Conservation (phyloP, 2,329 filamentous ascomycete species). For the Colletotrichum shisoi region DNA sequence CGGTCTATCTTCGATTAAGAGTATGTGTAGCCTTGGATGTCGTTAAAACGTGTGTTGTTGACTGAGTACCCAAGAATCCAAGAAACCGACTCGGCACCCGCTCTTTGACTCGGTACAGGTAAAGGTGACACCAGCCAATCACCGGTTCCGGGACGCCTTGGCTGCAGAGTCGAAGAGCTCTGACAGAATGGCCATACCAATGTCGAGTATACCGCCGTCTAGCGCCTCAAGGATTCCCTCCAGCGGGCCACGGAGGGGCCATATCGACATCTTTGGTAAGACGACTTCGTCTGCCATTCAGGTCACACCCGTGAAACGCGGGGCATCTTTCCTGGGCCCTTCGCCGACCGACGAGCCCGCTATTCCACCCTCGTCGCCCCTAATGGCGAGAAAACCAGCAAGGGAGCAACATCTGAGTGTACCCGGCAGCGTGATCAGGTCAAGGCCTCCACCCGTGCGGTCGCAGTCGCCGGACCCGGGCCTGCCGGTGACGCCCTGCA, state of each 20-base stretch:
- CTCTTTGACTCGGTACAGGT: conserved; percentile 56
- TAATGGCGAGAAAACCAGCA: conserved; percentile 43
- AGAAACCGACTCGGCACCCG: conserved; percentile 57
- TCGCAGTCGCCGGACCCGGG: conserved; percentile 30
- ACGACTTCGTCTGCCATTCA: conserved; percentile 39
- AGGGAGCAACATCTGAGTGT: conserved; percentile 19
- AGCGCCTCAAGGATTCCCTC: conserved; percentile 54
- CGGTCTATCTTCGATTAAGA: conserved; percentile 57
- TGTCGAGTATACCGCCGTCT: conserved; percentile 48
- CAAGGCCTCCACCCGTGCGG: conserved; percentile 35
- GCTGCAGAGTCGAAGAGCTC: conserved; percentile 44
- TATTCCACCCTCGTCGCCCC: conserved; percentile 51
- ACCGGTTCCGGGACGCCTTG: conserved; percentile 62
- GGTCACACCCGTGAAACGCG: conserved; percentile 36
- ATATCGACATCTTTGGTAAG: conserved; percentile 45
- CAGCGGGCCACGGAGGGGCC: conserved; percentile 49
- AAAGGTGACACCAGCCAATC: conserved; percentile 66
- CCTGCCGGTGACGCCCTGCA: conserved; percentile 53
- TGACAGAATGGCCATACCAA: conserved; percentile 22
- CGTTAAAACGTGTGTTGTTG: conserved; percentile 41
- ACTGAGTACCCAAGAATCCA: conserved; percentile 54
- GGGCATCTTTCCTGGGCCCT: conserved; percentile 4
- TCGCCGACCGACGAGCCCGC: conserved; percentile 42
- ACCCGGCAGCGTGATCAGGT: conserved; percentile 45
- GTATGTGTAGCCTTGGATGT: conserved; percentile 51